phyloP scores from a whole-genome alignment of 192 early-diverging fungal genomes.

The Jimgerdemannia flammicorona region DNA sequence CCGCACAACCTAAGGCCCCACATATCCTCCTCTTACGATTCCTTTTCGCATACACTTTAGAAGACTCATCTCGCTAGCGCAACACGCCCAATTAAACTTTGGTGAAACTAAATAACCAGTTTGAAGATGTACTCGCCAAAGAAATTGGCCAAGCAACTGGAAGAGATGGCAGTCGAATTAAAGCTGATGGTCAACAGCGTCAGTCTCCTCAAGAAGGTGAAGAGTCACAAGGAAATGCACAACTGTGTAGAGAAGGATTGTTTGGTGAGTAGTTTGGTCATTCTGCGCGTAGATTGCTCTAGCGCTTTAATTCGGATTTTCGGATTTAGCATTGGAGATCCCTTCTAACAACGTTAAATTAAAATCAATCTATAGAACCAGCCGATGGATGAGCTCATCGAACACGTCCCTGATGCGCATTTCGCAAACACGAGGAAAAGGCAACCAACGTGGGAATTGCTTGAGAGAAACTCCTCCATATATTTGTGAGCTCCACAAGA shows the following conservation, averaged over 20 bases:
- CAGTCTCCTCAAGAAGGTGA: slow-evolving; percentile 71
- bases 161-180: background rate
- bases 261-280: slow-evolving; percentile 29
- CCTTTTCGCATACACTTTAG: no score
- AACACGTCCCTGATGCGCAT: slow-evolving; percentile 25
- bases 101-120: no score
- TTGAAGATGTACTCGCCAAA: slow-evolving; percentile 26
- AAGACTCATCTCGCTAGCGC: no score
- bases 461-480: slow-evolving; percentile 41
- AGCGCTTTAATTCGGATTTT: background rate
- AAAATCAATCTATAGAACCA: slow-evolving; percentile 7
- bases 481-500: no score
- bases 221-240: slow-evolving; percentile 66
- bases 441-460: slow-evolving; percentile 39
- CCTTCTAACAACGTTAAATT: no score
- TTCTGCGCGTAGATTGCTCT: no score
- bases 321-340: no score
- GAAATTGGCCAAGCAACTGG: slow-evolving; percentile 6
- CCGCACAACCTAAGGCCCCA: no score
- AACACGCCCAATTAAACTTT: no score
- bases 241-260: slow-evolving; percentile 73
- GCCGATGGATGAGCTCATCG: slow-evolving; percentile 42
- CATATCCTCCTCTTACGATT: no score
- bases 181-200: slow-evolving; percentile 55
- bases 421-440: slow-evolving; percentile 29